These are phyloP conservation scores for Coniosporium tulheliwenetii DNA, from an alignment of 2,329 filamentous ascomycete genomes.

Conservation along the genomic window DNA sequence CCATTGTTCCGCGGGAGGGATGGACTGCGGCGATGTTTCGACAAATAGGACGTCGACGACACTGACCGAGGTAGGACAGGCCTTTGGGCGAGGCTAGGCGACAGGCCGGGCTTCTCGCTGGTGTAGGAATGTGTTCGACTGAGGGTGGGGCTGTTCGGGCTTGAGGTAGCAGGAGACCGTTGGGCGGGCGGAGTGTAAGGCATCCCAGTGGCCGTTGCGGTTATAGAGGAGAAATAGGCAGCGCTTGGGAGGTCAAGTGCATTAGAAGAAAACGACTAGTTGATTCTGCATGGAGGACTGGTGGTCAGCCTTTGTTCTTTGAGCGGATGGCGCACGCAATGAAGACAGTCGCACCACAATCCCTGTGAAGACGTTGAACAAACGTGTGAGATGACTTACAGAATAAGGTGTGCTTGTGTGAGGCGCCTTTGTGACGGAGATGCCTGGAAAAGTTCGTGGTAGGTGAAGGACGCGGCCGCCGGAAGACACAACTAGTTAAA, in stretches of 20 bases:
- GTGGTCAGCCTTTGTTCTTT: not conserved
- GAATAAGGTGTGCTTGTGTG: not conserved
- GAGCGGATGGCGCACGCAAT: too few species aligned
- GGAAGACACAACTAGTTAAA: conserved; percentile 22
- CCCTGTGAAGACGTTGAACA: conserved; percentile 6
- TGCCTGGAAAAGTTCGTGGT: not conserved
- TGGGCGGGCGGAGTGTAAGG: conserved; percentile 74
- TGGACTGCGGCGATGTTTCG: conserved; percentile 44
- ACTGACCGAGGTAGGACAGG: conserved; percentile 38
- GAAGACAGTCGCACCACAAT: conserved; percentile 2
- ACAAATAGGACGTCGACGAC: conserved; percentile 44
- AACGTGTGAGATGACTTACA: conserved; percentile 1
- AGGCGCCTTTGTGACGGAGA: not conserved
- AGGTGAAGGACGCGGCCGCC: conserved; percentile 7
- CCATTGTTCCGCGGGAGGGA: conserved; percentile 25
- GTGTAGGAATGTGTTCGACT: conserved; percentile 35
- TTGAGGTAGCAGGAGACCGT: conserved; percentile 42
- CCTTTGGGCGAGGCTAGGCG: conserved; percentile 19
- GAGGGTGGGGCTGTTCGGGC: conserved; percentile 32
- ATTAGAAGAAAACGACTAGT: conserved; percentile 21
- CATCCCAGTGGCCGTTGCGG: conserved; percentile 41
- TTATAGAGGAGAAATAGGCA: conserved; percentile 13
- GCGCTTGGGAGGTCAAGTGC: conserved; percentile 20
- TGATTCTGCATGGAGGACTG: not conserved
- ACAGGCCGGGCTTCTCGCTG: conserved; percentile 19